These are phyloP conservation scores for Candida fluviatilis DNA, from an alignment of 805 yeast species.

Conservation along the genomic window DNA sequence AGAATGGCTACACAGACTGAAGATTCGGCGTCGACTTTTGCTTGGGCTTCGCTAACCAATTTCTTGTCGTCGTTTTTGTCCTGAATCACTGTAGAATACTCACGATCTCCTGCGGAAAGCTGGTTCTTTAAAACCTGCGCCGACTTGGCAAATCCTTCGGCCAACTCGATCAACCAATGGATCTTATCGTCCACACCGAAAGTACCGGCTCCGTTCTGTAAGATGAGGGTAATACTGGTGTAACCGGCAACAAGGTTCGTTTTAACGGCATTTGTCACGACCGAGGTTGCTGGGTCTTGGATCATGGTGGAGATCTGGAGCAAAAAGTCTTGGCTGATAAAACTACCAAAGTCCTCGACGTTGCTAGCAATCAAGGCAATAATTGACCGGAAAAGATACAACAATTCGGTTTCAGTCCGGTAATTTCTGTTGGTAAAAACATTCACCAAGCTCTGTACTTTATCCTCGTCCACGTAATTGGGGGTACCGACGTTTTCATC, in stretches of 20 bases:
- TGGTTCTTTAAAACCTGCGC: conserved; percentile 26
- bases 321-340: conserved; percentile 29
- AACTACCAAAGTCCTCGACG: conserved; percentile 46
- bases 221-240: conserved; percentile 35
- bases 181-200: conserved; percentile 47
- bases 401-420: conserved; percentile 37
- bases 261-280: conserved; percentile 36
- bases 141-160: conserved; percentile 35
- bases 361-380: conserved; percentile 45
- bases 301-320: conserved; percentile 22
- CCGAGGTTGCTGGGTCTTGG: conserved; percentile 29
- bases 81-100: conserved; percentile 35
- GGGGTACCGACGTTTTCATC: conserved; percentile 35
- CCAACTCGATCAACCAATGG: conserved; percentile 39
- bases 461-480: conserved; percentile 33
- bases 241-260: conserved; percentile 35
- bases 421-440: conserved; percentile 29
- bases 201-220: conserved; percentile 46
- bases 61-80: conserved; percentile 32
- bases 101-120: conserved; percentile 39
- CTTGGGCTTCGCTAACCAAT: conserved; percentile 29
- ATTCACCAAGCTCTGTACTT: conserved; percentile 29
- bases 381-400: conserved; percentile 36
- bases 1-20: conserved; percentile 39
- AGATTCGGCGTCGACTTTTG: conserved; percentile 29